phyloP scores from a whole-genome alignment of 2,329 filamentous ascomycete species.

The Fusarium penzigii region DNA sequence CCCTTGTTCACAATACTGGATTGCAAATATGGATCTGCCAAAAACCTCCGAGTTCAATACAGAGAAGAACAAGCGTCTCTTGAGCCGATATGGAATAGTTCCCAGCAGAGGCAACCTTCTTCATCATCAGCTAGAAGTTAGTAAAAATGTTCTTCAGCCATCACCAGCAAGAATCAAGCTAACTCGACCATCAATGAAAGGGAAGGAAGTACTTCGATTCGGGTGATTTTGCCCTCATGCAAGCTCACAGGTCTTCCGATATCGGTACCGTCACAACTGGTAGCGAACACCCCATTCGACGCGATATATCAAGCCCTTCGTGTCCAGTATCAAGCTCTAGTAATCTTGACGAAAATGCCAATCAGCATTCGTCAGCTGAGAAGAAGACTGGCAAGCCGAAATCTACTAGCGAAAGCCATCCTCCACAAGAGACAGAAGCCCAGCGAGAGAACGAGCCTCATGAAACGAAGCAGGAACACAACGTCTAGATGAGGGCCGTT shows the following conservation, averaged over 20 bases:
- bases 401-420: slow-evolving; percentile 1
- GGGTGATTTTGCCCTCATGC: slow-evolving; percentile 20
- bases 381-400: not conserved
- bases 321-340: slow-evolving; percentile 17
- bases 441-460: not conserved
- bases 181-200: not conserved
- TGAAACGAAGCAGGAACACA: not conserved
- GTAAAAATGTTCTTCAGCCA: not conserved
- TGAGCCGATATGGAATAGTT: slow-evolving; percentile 6
- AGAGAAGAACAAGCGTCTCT: not conserved
- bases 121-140: slow-evolving; percentile 20
- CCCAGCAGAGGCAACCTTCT: slow-evolving; percentile 15
- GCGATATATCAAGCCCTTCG: slow-evolving; percentile 12
- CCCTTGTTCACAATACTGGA: no score
- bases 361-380: not conserved
- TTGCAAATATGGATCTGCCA: not conserved
- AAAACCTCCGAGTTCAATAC: not conserved
- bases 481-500: not conserved
- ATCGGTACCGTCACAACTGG: slow-evolving; percentile 18
- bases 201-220: slow-evolving; percentile 22
- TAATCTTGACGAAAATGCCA: slow-evolving; percentile 7
- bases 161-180: not conserved
- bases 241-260: slow-evolving; percentile 17
- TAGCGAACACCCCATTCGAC: slow-evolving; percentile 15
- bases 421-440: slow-evolving; percentile 3